Percentiles rank a stretch among this genome's conserved stretches.
These are phyloP conservation scores for Pelargonium myrrhifolium DNA, from an alignment of 441 rosid genomes.

Conservation along the genomic window DNA sequence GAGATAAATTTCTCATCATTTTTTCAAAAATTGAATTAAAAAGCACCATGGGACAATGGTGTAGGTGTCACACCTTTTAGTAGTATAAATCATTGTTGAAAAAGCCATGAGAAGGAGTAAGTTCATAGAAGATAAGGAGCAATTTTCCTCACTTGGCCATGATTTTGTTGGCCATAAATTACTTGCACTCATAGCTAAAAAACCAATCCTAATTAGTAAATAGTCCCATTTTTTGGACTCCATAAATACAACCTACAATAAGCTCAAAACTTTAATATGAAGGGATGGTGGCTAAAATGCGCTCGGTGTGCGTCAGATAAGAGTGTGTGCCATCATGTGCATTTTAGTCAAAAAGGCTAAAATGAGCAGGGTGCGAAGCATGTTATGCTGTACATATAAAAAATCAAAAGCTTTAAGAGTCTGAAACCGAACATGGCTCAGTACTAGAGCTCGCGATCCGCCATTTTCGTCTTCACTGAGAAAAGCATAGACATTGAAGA, in stretches of 20 bases:
- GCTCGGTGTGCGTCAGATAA: constrained; percentile 17
- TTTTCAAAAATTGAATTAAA: too few species aligned
- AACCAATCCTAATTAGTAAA: neutral
- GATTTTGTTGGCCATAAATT: constrained; percentile 82
- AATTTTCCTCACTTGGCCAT: constrained; percentile 43
- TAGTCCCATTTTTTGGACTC: neutral
- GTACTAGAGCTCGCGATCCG: constrained; percentile 18
- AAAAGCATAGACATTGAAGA: constrained; percentile 3
- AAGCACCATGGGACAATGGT: constrained; percentile 16
- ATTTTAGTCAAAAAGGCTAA: constrained; percentile 19
- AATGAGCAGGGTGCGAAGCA: constrained; percentile 20
- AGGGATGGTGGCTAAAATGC: constrained; percentile 9
- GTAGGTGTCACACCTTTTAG: constrained; percentile 35
- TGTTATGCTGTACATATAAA: neutral
- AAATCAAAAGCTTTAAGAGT: neutral
- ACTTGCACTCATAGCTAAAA: constrained; percentile 37
- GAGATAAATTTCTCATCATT: too few species aligned
- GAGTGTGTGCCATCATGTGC: neutral
- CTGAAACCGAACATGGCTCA: constrained; percentile 4
- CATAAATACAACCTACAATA: neutral
- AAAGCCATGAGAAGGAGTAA: constrained; percentile 28
- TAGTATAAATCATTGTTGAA: constrained; percentile 40
- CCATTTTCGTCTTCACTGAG: constrained; percentile 13
- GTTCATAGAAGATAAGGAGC: constrained; percentile 47
- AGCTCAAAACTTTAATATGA: too few species aligned